These are phyloP conservation scores for Didymosphaeria variabile DNA, from an alignment of 2,329 filamentous ascomycete species.

Conservation along the genomic window DNA sequence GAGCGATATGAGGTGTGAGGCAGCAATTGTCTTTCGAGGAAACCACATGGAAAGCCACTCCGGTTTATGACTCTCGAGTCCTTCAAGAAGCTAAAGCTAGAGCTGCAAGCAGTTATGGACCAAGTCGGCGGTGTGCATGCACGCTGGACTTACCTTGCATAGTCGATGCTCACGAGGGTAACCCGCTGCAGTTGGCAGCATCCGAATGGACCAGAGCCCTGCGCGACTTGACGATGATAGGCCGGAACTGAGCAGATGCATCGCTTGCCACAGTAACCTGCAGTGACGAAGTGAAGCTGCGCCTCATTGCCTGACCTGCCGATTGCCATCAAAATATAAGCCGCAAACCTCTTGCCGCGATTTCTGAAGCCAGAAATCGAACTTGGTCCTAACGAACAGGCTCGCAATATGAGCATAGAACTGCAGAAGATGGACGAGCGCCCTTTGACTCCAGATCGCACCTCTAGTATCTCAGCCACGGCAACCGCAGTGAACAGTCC, in stretches of 20 bases:
- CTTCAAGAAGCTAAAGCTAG: background rate
- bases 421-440: background rate
- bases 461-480: conserved; percentile 1
- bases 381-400: background rate
- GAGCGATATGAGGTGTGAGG: background rate
- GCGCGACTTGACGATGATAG: conserved; percentile 3
- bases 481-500: conserved; percentile 4
- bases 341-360: background rate
- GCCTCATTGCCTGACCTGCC: background rate
- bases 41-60: background rate
- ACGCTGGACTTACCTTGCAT: conserved; percentile 5
- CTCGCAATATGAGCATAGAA: background rate
- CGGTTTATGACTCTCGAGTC: background rate
- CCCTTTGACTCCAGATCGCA: background rate
- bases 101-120: background rate
- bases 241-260: background rate
- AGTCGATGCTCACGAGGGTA: background rate
- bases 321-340: conserved; percentile 7
- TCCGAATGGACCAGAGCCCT: conserved; percentile 5
- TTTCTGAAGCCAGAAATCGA: background rate
- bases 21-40: background rate
- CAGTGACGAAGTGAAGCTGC: conserved; percentile 3
- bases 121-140: conserved; percentile 8
- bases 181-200: conserved; percentile 2
- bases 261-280: background rate